Evolutionary conservation across 805 yeast species (phyloP), one percentile per base, ranked within the genome.

Genomic region (Priceomyces melissophilus): DNA sequence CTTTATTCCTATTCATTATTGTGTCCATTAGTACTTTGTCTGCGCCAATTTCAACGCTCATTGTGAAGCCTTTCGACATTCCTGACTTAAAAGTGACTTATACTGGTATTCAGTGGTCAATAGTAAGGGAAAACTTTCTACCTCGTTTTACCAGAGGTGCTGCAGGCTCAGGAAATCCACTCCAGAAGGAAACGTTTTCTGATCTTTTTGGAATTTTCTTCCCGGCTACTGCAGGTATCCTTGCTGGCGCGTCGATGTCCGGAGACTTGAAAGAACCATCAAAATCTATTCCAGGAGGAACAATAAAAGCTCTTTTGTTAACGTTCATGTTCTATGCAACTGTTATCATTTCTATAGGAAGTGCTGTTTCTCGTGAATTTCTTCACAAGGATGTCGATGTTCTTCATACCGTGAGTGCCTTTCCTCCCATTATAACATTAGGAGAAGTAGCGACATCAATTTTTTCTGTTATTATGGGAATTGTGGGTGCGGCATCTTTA

Each of bases 161-260:
- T 2, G 97, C 96, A 3, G 99, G 98, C 0, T 87, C 96, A 3
- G 79, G 82, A 23, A 60, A 53, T 34, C 79, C 74, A 11, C 57
- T 62, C 5, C 68, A 62, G 3, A 56, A 56, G 3, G 98, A 91
- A 58, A 87, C 82, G 1, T 88, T 91, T 55, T 79, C 82, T 40
- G 84, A 86, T 57, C 64, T 95, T 48, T 93, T 93, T 75, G 98
- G 98, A 3, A 87, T 93, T 34, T 88, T 93, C 59, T 93, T 93
- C 68, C 97, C 99, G 9, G 96, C 99, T 1, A 91, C 99, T 0
- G 96, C 98, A 5, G 99, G 99, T 43, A 90, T 93, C 20, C 84
- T 93, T 61, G 98, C 99, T 2, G 99, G 99, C 12, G 97, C 99
- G 2, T 86, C 96, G 16, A 93, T 93, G 99, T 88, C 96, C 31